A percentile compares a stretch with the other conserved stretches of the same genome.
Evolutionary conservation across 345 rosid genomes (phyloP).

Genomic region (Hirschfeldia incana): DNA sequence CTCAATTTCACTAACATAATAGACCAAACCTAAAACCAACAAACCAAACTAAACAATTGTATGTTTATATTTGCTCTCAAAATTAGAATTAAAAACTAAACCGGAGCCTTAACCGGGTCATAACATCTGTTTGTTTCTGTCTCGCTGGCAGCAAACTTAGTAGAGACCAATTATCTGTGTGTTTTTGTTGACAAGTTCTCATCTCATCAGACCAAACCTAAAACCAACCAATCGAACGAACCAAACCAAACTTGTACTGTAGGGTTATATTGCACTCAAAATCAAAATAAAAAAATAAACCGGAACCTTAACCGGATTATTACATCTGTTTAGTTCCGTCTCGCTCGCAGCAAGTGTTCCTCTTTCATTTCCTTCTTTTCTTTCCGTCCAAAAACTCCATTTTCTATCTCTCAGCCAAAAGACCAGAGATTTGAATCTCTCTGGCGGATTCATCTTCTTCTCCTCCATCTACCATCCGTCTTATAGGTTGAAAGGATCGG

Average conservation of each 20-base stretch:
- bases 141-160: neutral
- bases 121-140: neutral
- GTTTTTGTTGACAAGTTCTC: neutral
- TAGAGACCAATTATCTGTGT: too few relatives aligned
- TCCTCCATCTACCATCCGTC: neutral
- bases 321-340: neutral
- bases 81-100: neutral
- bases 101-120: constrained; percentile 21
- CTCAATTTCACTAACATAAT: neutral
- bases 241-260: neutral
- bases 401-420: constrained; percentile 15
- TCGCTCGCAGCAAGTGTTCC: neutral
- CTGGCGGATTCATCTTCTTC: neutral
- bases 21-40: neutral
- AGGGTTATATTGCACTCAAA: neutral
- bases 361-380: neutral
- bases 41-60: neutral
- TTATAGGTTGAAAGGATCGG: neutral
- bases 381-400: constrained; percentile 7
- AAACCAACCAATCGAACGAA: neutral
- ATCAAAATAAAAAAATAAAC: constrained; percentile 2
- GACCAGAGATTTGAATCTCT: constrained; percentile 12
- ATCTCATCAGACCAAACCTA: neutral
- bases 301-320: constrained; percentile 16
- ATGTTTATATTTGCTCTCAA: neutral